Conservation (phyloP, 345 rosid species). For the Gossypium thurberi region DNA sequence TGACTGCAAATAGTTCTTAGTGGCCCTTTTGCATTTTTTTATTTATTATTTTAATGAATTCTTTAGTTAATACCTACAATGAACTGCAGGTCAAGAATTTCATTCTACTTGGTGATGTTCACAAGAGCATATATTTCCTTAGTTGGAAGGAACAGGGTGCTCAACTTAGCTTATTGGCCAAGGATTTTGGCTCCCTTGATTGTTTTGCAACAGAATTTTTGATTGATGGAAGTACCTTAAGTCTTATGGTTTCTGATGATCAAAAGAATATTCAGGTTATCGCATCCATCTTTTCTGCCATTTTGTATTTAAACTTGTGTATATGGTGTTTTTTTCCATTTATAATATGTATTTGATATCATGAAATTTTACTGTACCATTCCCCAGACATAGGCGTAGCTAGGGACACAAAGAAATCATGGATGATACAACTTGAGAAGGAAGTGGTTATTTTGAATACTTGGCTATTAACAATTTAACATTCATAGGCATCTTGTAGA, state of each 20-base stretch:
- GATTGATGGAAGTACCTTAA: constrained; percentile 92
- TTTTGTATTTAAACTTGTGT: background rate
- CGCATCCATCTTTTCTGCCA: background rate
- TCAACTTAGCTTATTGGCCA: constrained; percentile 85
- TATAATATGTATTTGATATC: background rate
- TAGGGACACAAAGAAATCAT: background rate
- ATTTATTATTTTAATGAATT: constrained; percentile 5
- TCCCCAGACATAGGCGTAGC: background rate
- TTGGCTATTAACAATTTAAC: background rate
- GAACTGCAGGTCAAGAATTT: constrained; percentile 82
- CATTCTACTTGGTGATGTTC: constrained; percentile 85
- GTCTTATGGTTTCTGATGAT: constrained; percentile 87
- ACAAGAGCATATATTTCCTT: constrained; percentile 89
- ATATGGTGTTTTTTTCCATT: background rate
- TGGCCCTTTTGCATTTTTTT: background rate
- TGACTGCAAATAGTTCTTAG: background rate
- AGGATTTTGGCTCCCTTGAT: constrained; percentile 93
- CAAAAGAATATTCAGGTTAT: constrained; percentile 93
- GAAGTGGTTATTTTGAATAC: background rate
- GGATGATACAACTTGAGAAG: background rate
- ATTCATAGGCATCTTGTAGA: background rate
- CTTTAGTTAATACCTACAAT: constrained; percentile 6
- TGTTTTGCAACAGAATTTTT: constrained; percentile 92
- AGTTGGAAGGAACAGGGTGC: constrained; percentile 99
- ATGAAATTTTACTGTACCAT: background rate